A percentile compares a stretch with the other conserved stretches of the same genome.
phyloP scores from a whole-genome alignment of 2,329 filamentous ascomycete species.

The Botrytis fragariae region DNA sequence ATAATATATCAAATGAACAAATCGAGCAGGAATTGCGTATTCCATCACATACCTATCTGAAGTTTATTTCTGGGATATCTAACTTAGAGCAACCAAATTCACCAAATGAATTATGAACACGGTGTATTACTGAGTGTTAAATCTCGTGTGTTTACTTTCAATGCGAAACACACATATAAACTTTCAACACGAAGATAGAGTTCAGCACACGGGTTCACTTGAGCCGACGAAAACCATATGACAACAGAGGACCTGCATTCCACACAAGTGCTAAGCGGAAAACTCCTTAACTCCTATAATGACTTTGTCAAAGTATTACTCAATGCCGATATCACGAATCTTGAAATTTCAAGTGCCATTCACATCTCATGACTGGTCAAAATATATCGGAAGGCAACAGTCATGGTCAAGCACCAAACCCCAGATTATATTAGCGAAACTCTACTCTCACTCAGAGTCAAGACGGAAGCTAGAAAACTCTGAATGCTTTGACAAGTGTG shows the following conservation, averaged over 20 bases:
- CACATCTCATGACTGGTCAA: background rate
- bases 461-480: background rate
- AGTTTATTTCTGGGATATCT: background rate
- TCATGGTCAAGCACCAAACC: background rate
- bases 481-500: constrained; percentile 5
- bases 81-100: background rate
- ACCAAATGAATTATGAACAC: background rate
- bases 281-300: background rate
- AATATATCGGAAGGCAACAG: background rate
- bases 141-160: background rate
- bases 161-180: background rate
- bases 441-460: background rate
- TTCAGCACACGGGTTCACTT: background rate
- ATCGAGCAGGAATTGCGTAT: background rate
- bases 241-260: background rate
- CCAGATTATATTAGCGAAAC: background rate
- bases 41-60: background rate
- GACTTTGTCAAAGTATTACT: background rate
- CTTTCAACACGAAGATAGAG: background rate
- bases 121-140: background rate
- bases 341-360: background rate
- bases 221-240: background rate
- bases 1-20: background rate
- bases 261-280: background rate
- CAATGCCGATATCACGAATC: background rate